Base-by-base conservation (phyloP, 306 rosid genomes). In the Ormosia semicastrata region DNA sequence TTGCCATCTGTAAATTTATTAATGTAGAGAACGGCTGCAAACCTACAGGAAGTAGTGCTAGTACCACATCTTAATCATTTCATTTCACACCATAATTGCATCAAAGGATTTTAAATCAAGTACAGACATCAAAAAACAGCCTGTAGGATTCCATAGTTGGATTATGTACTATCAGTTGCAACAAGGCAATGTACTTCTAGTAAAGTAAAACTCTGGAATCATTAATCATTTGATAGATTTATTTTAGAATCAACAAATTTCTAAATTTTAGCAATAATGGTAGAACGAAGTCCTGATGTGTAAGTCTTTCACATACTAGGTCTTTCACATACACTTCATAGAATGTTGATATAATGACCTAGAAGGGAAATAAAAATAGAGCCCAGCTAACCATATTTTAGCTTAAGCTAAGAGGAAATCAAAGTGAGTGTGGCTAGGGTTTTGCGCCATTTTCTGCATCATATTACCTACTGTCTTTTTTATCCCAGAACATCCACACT, bases 11-110 rank as follows among this genome's bases (percentile, higher is more conserved):
- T 47, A 47, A 52, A 60, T 77, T 77, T 41, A 67, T 49, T 49
- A 12, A 44, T n/a, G 24, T 50, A n/a, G 52, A 85, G 82, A 66
- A 54, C 36, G 65, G 65, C 68, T 6, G 66, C 76, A 49, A 46
- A 62, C 39, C 62, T 82, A 14, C 50, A 40, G 43, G 33, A 30
- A 64, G 34, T 80, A 29, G 33, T 78, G 66, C 46, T 74, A 47
- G 73, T 63, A 79, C 58, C 34, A 54, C 57, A 75, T 71, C 50
- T n/a, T 80, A 36, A 68, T 73, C 67, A 62, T 74, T 65, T 77
- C 62, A 71, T 36, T 44, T 71, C 29, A 33, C 73, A 33, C 54
- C 69, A 8, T 40, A 66, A 76, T 8, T 81, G 77, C 77, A 77
- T 41, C 70, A 58, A 72, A 32, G 15, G 49, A 66, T 59, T 85